A percentile compares a stretch with the other conserved stretches of the same genome.
These are phyloP conservation scores for Miscanthus lutarioriparius DNA, from an alignment of 176 grass and related monocot species.

Conservation along the genomic window DNA sequence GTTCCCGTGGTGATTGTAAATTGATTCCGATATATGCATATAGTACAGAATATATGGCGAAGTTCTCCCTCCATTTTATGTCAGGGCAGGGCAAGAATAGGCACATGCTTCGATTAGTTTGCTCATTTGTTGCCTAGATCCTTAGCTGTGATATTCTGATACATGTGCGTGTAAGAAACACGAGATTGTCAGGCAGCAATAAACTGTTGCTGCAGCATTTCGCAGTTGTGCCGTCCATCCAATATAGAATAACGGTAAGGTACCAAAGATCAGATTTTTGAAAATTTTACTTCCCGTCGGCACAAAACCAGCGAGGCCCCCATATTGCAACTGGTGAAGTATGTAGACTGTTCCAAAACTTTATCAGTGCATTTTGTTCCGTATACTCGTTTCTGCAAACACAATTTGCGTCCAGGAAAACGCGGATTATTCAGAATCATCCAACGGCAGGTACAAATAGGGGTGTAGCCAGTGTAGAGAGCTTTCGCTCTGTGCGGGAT, in stretches of 20 bases:
- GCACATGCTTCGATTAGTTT: background rate
- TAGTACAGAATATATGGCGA: background rate
- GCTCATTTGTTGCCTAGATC: background rate
- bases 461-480: no score
- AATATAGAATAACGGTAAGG: background rate
- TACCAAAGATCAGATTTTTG: background rate
- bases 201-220: background rate
- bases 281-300: background rate
- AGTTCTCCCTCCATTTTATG: background rate
- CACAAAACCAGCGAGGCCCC: background rate
- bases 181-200: background rate
- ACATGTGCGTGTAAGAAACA: background rate
- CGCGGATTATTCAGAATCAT: background rate
- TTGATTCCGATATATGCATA: slow-evolving; percentile 22
- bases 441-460: background rate
- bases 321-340: background rate
- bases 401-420: background rate
- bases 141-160: background rate
- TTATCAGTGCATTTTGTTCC: no score
- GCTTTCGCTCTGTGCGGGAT: no score
- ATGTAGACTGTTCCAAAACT: background rate
- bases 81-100: background rate
- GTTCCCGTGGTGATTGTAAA: background rate
- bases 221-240: no score
- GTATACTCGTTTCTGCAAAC: background rate